A percentile compares a stretch with the other conserved stretches of the same genome.
Conservation (phyloP, 1,284 basidiomycete species). For the Melampsora larici-populina region DNA sequence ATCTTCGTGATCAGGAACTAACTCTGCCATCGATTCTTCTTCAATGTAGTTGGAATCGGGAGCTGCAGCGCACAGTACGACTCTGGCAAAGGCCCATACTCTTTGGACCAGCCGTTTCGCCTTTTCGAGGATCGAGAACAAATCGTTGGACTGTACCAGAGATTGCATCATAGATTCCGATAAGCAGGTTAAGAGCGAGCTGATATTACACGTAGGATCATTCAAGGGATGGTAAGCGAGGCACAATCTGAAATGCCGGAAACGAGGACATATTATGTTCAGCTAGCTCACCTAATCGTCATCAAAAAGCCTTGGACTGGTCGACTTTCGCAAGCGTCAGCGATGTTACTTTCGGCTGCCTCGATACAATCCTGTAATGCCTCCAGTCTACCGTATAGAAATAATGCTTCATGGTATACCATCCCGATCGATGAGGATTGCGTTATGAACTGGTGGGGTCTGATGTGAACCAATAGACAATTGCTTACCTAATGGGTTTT, state of each 20-base stretch:
- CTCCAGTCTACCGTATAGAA: slow-evolving; percentile 30
- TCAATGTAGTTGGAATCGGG: slow-evolving; percentile 1
- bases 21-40: slow-evolving; percentile 1
- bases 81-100: slow-evolving; percentile 22
- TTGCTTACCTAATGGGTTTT: slow-evolving; percentile 10
- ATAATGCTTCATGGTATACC: slow-evolving; percentile 7
- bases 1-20: slow-evolving; percentile 36
- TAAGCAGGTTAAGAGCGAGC: slow-evolving; percentile 26
- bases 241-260: not conserved
- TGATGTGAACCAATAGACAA: not conserved
- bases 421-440: not conserved
- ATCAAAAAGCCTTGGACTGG: slow-evolving; percentile 29
- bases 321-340: slow-evolving; percentile 19
- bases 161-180: slow-evolving; percentile 30
- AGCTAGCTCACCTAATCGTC: slow-evolving; percentile 16
- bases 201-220: not conserved
- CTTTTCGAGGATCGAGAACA: slow-evolving; percentile 15
- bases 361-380: slow-evolving; percentile 23
- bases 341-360: slow-evolving; percentile 20
- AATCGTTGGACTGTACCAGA: slow-evolving; percentile 18
- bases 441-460: too few species aligned
- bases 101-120: slow-evolving; percentile 14
- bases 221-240: not conserved
- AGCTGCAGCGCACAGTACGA: slow-evolving; percentile 22
- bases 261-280: not conserved